phyloP scores from a whole-genome alignment of 1,284 basidiomycete species.

The Ceratobasidium sp. region DNA sequence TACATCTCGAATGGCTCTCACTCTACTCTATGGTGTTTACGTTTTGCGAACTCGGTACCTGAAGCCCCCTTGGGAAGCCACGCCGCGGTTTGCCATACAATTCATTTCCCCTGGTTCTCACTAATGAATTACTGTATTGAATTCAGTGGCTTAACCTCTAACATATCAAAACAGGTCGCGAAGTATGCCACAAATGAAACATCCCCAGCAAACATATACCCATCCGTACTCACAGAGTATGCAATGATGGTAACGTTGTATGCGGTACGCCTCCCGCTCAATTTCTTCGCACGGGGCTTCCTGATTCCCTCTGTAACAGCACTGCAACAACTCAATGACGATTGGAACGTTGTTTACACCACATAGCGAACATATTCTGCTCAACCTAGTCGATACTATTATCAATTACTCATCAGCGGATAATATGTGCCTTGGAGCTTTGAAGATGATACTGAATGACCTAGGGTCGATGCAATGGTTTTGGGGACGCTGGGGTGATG shows the following conservation, averaged over 20 bases:
- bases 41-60: conserved; percentile 11
- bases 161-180: neutral
- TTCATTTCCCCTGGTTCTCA: too few relatives aligned
- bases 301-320: neutral
- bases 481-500: conserved; percentile 34
- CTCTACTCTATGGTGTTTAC: conserved; percentile 8
- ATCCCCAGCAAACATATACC: neutral
- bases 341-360: neutral
- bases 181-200: neutral
- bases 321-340: neutral
- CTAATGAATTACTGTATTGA: neutral
- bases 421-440: neutral
- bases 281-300: neutral
- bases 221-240: conserved; percentile 7
- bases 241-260: conserved; percentile 9
- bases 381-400: neutral
- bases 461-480: conserved; percentile 12
- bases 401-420: neutral
- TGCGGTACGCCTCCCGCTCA: neutral
- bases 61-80: neutral
- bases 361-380: conserved; percentile 8
- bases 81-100: neutral
- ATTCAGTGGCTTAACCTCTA: neutral
- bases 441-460: neutral
- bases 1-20: conserved; percentile 10